Evolutionary conservation across 352 stramenopile species (phyloP), one percentile per base, ranked within the genome.

Genomic region (Blastocystis sp.): DNA sequence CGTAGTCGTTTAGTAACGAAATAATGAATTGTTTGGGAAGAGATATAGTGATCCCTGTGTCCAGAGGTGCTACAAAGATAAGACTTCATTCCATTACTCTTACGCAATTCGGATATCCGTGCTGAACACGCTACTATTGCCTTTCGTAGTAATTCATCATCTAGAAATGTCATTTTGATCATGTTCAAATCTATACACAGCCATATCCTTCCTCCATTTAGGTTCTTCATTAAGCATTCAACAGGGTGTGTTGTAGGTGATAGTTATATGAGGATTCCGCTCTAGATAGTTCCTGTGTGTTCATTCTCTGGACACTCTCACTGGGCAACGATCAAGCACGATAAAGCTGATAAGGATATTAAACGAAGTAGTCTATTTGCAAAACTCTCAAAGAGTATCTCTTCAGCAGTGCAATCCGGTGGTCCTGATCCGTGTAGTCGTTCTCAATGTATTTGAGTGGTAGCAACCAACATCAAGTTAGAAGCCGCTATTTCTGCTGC

Each of bases 251-350:
- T 52, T 29, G 65, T 54, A 51, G 32, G 24, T 12, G 37, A 54
- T 77, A 24, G 19, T 56, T 16, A 9, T 77, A 7, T 21, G 56
- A 27, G 21, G 65, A 77, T 61, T 32, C 24, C 21, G 12, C 0
- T 16, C 0, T 42, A 83, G 71, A 65, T n/a, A 49, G 27, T 83
- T 65, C 71, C 71, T 0, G 49, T 46, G 24, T 83, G 71, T 56
- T 83, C 35, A n/a, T 87, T 87, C 32, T 87, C 77, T n/a, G 77
- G 77, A 35, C 77, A 87, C 27, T 87, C 77, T 14, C 77, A 87
- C 65, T 87, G 77, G 77, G 77, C 77, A 16, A 87, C 59, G 37
- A 87, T 87, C 19, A 87, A 87, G 29, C 77, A 87, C 52, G 77
- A 87, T 54, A 87, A 87, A 46, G 77, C 59, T 19, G 49, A 87